Evolutionary conservation across 2,329 filamentous ascomycete genomes (phyloP), one percentile per base, ranked within the genome.

Genomic region (Colletotrichum sp.): DNA sequence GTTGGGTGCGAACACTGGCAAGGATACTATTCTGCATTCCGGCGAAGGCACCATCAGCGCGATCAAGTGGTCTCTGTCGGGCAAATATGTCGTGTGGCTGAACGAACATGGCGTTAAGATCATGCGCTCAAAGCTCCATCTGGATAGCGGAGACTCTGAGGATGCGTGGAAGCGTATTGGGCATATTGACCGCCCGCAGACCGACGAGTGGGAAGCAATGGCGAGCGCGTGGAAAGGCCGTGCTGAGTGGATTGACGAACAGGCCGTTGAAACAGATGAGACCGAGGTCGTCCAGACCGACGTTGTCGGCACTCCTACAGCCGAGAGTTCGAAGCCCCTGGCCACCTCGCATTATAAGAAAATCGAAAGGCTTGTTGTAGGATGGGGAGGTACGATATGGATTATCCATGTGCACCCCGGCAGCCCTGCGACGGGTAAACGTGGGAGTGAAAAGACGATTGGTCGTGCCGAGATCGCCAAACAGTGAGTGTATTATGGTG

Each of bases 51-150:
- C 93, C 3, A 97, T 99, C 78, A 96, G 92, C 82, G 94, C 93
- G 5, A 97, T 99, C 82, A 96, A 98, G 84, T 99, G 96, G 96
- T 99, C 96, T 0, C 84, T 96, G 55, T 96, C 95, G 0, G 96
- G 97, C 1, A 97, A 94, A 85, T 99, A 96, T 81, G 94, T 98
- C 1, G 95, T 93, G 0, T 99, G 97, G 97, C 90, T 98, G 55
- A 99, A 99, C 81, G 97, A 99, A 84, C 94, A 98, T 81, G 97
- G 97, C 6, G 98, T 99, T 83, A 98, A 98, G 84, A 97, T 99
- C 77, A 99, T 99, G 96, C 92, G 97, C 49, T 95, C 95, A 6
- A 95, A 97, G 82, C 82, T 98, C 24, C 92, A 96, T 79, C 89
- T 98, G 7, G 95, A 98, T 8, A 92, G 89, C 77, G 90, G 90